These are phyloP conservation scores for Hericium erinaceus DNA, from an alignment of 768 basidiomycete species.

Conservation along the genomic window DNA sequence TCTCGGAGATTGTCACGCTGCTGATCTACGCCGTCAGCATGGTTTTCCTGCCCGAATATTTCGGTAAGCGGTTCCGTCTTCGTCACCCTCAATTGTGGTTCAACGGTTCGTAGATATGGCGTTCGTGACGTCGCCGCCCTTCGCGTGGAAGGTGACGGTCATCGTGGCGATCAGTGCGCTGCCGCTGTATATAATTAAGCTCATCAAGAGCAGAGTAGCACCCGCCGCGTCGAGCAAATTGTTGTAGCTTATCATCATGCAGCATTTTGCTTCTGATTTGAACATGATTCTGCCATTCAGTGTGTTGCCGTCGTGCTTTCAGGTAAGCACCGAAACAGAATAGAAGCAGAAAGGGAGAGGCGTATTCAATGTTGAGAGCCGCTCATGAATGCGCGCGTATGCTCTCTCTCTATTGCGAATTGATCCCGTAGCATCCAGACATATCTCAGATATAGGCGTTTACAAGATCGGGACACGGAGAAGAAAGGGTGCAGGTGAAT, in stretches of 20 bases:
- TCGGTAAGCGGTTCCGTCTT: conserved; percentile 51
- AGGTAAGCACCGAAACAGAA: no score
- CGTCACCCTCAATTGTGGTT: neutral
- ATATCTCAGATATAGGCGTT: no score
- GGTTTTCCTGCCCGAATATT: conserved; percentile 91
- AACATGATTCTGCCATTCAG: no score
- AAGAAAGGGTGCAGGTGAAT: no score
- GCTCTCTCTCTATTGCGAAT: no score
- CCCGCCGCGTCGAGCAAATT: conserved; percentile 94
- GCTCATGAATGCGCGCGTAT: no score
- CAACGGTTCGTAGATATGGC: conserved; percentile 56
- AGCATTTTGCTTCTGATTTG: no score
- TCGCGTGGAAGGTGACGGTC: conserved; percentile 90
- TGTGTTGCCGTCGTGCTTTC: no score
- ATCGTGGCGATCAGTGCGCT: conserved; percentile 92
- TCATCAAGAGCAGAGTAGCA: conserved; percentile 75
- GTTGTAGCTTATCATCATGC: conserved; percentile 29
- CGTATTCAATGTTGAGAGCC: no score
- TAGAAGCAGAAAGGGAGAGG: no score
- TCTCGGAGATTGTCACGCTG: conserved; percentile 84
- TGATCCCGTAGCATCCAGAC: no score
- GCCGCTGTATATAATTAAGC: conserved; percentile 86
- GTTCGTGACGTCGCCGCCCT: conserved; percentile 81
- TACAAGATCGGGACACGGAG: no score
- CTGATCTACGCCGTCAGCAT: conserved; percentile 87